Percentiles rank a stretch among this genome's conserved stretches.
Conservation (phyloP, 352 stramenopile species). For the Phytophthora sojae region DNA sequence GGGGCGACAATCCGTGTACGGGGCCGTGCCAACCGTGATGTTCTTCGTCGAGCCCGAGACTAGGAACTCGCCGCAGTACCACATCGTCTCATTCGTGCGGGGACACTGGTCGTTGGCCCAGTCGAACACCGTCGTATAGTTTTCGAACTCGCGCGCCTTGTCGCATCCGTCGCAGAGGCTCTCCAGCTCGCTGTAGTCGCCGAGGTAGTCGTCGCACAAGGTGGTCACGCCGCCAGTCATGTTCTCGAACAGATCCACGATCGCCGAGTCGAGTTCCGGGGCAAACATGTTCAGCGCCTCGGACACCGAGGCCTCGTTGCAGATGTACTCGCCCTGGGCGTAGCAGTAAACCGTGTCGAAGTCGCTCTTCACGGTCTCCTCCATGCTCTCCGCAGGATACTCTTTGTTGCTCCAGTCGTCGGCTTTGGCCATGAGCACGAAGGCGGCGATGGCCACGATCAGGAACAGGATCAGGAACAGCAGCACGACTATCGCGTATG, state of each 20-base stretch:
- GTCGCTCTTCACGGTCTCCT: conserved; percentile 56
- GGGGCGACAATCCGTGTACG: conserved; percentile 56
- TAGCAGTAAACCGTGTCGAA: conserved; percentile 83
- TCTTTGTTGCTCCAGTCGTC: conserved; percentile 51
- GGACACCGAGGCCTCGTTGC: conserved; percentile 54
- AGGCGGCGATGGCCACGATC: conserved; percentile 52
- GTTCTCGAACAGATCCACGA: conserved; percentile 44
- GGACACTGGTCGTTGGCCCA: conserved; percentile 85
- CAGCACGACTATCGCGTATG: conserved; percentile 65
- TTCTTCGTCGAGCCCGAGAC: conserved; percentile 33
- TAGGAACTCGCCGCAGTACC: conserved; percentile 75
- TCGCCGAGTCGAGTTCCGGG: conserved; percentile 35
- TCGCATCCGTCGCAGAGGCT: conserved; percentile 62
- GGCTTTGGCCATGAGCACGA: conserved; percentile 52
- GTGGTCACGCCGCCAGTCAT: conserved; percentile 58
- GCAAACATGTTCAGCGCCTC: conserved; percentile 63
- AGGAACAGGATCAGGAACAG: conserved; percentile 63
- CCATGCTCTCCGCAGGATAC: conserved; percentile 60
- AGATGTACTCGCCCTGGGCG: conserved; percentile 74
- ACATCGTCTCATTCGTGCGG: conserved; percentile 51
- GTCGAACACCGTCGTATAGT: conserved; percentile 78
- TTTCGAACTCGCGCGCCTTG: conserved; percentile 59
- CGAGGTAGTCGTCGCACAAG: conserved; percentile 60
- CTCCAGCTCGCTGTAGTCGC: conserved; percentile 43
- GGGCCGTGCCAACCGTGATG: conserved; percentile 44